Conservation (phyloP, 176 grass and related monocot species). For the Phoenix dactylifera region DNA sequence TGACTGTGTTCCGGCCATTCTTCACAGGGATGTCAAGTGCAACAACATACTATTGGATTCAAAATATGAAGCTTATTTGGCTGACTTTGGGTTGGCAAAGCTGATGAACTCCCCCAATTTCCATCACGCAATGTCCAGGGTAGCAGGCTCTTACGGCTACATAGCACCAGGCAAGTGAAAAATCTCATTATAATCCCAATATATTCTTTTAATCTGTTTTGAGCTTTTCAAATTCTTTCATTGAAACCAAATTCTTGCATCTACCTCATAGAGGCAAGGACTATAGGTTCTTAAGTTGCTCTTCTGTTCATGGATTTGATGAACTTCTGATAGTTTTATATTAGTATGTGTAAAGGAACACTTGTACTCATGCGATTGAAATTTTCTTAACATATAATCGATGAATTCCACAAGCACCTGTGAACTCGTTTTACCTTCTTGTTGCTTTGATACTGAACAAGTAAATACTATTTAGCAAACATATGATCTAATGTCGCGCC, state of each 20-base stretch:
- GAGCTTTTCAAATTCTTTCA: not conserved
- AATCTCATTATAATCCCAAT: not conserved
- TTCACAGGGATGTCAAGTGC: conserved; percentile 90
- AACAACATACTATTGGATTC: conserved; percentile 94
- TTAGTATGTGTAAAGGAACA: too few relatives aligned
- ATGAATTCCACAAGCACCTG: not conserved
- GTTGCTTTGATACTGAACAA: conserved; percentile 13
- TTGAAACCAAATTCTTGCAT: too few relatives aligned
- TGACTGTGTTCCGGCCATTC: conserved; percentile 72
- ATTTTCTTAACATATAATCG: too few relatives aligned
- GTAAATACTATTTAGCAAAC: too few relatives aligned
- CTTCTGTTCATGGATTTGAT: not conserved
- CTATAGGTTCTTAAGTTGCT: not conserved
- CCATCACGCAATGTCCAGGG: conserved; percentile 72
- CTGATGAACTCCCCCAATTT: conserved; percentile 93
- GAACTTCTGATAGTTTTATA: too few relatives aligned
- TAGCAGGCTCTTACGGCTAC: conserved; percentile 89
- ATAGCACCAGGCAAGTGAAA: conserved; percentile 87
- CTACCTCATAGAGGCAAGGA: too few relatives aligned
- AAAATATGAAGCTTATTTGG: conserved; percentile 76
- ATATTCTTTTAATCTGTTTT: not conserved
- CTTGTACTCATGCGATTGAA: too few relatives aligned
- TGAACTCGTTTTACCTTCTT: conserved; percentile 22
- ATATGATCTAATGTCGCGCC: too few relatives aligned
- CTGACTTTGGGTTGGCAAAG: conserved; percentile 93